A percentile compares a stretch with the other conserved stretches of the same genome.
phyloP scores from a whole-genome alignment of 2,329 filamentous ascomycete species.

The Rhinocladiella similis region DNA sequence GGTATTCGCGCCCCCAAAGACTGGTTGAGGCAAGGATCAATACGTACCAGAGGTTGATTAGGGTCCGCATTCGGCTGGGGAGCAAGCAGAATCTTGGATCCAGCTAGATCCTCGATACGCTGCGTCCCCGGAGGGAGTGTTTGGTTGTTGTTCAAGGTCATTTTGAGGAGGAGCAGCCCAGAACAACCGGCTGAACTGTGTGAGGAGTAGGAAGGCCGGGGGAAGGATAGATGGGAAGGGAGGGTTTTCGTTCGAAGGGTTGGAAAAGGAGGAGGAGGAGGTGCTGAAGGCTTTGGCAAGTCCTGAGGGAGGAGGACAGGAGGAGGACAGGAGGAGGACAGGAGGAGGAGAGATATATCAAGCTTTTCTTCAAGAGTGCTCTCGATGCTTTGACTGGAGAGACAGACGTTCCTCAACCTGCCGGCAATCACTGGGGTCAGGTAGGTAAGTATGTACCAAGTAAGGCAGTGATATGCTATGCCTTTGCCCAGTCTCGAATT shows the following conservation, averaged over 20 bases:
- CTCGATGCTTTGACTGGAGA: not conserved
- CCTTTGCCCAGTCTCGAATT: no score
- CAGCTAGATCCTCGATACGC: conserved; percentile 19
- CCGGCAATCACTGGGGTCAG: not conserved
- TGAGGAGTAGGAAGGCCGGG: not conserved
- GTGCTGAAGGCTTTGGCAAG: not conserved
- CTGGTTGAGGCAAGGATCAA: not conserved
- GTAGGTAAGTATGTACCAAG: no score
- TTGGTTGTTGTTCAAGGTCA: conserved; percentile 11
- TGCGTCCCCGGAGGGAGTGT: conserved; percentile 24
- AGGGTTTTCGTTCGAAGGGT: no score
- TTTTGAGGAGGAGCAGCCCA: not conserved
- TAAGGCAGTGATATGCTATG: no score
- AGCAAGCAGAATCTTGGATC: conserved; percentile 25
- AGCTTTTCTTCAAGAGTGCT: no score
- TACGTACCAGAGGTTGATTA: conserved; percentile 31
- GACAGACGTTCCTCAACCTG: not conserved
- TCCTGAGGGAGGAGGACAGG: no score
- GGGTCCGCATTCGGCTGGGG: conserved; percentile 32
- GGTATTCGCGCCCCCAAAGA: not conserved
- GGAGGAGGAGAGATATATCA: not conserved
- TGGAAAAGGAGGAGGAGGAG: no score
- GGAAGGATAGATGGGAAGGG: no score
- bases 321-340: not conserved
- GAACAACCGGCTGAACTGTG: not conserved